Evolutionary conservation across 805 yeast species (phyloP).

Genomic region (Metschnikowia drakensbergensis): DNA sequence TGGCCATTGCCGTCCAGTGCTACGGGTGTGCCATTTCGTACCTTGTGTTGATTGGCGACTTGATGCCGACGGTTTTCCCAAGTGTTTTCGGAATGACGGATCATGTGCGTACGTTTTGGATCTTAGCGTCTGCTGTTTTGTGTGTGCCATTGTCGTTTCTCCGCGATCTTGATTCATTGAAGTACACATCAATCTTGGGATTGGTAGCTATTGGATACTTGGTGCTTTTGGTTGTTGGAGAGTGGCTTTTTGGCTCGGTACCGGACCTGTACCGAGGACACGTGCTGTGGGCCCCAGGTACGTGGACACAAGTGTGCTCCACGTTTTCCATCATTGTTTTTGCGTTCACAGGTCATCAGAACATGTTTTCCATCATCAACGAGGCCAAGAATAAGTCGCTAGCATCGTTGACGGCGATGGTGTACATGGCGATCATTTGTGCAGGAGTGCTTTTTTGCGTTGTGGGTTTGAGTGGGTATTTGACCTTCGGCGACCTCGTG

Average conservation of each 20-base stretch:
- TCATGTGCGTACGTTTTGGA: constrained; percentile 54
- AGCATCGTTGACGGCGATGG: constrained; percentile 44
- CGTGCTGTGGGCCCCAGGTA: constrained; percentile 37
- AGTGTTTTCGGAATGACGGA: constrained; percentile 20
- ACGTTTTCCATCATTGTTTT: constrained; percentile 90
- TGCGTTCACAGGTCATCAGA: constrained; percentile 95
- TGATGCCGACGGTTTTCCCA: constrained; percentile 57
- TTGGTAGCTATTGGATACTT: constrained; percentile 76
- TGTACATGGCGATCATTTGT: constrained; percentile 50
- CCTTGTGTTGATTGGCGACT: constrained; percentile 70
- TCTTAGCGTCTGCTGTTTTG: constrained; percentile 42
- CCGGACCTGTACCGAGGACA: constrained; percentile 28
- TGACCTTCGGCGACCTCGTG: constrained; percentile 66
- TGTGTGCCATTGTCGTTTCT: constrained; percentile 68
- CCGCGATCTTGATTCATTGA: constrained; percentile 73
- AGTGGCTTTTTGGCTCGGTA: constrained; percentile 58
- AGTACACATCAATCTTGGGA: constrained; percentile 82
- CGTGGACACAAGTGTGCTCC: constrained; percentile 46
- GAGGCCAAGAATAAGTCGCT: constrained; percentile 62
- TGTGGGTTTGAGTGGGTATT: constrained; percentile 80
- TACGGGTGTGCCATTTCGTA: constrained; percentile 74
- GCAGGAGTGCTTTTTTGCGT: constrained; percentile 61
- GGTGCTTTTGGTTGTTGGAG: constrained; percentile 67
- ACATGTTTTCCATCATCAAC: constrained; percentile 84
- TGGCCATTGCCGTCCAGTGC: constrained; percentile 72